A percentile compares a stretch with the other conserved stretches of the same genome.
Conservation (phyloP, 176 grass and related monocot genomes). For the Oryza meyeriana region DNA sequence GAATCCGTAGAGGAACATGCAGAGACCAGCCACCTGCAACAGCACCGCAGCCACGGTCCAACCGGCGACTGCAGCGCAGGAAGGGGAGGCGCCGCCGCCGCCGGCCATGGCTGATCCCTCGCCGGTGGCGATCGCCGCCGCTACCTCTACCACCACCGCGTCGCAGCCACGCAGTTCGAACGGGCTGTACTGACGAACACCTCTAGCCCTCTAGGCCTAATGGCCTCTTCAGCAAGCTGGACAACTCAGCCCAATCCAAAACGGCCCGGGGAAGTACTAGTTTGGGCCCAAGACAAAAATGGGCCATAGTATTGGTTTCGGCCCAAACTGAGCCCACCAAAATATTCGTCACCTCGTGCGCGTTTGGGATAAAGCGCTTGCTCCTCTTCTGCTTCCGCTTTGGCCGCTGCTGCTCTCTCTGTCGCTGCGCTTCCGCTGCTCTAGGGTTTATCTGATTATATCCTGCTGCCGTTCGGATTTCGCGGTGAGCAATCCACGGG, state of each 20-base stretch:
- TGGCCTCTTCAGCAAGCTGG: neutral
- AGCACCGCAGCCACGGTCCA: slow-evolving; percentile 48
- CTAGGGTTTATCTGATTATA: slow-evolving; percentile 53
- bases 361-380: slow-evolving; percentile 28
- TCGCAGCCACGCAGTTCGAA: neutral
- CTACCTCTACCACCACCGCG: neutral
- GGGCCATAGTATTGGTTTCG: neutral
- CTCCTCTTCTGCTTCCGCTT: neutral
- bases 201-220: neutral
- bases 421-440: slow-evolving; percentile 7
- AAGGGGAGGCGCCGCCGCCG: neutral
- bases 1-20: slow-evolving; percentile 72
- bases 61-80: slow-evolving; percentile 34
- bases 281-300: neutral
- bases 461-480: neutral
- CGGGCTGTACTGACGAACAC: neutral
- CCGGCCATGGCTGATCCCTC: slow-evolving; percentile 34
- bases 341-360: neutral
- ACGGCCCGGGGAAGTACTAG: neutral
- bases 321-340: neutral
- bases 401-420: neutral
- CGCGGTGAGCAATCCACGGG: neutral
- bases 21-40: slow-evolving; percentile 75
- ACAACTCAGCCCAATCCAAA: neutral
- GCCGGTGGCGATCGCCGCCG: slow-evolving; percentile 33